Percentiles rank a stretch among this genome's conserved stretches.
phyloP scores from a whole-genome alignment of 2,329 filamentous ascomycete species.

The Talaromyces amestolkiae region DNA sequence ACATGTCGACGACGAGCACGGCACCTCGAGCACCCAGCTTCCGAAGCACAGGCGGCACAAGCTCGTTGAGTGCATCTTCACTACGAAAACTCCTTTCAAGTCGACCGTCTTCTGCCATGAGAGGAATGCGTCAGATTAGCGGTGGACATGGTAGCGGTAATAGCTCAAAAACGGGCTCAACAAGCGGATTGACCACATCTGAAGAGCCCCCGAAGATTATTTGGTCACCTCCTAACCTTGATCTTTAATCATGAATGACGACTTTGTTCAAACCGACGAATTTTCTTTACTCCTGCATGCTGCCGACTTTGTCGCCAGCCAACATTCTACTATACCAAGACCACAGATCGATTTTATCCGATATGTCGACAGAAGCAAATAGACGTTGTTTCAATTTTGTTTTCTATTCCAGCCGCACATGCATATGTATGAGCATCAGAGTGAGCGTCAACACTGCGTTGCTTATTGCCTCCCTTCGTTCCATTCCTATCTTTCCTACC shows the following conservation, averaged over 20 bases:
- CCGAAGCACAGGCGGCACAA: constrained; percentile 30
- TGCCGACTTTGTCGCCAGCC: neutral
- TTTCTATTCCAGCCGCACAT: neutral
- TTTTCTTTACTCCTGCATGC: constrained; percentile 4
- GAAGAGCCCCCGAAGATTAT: constrained; percentile 37
- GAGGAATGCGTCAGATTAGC: constrained; percentile 17
- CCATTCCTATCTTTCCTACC: neutral
- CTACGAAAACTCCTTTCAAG: constrained; percentile 36
- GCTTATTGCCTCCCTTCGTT: neutral
- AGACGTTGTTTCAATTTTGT: neutral
- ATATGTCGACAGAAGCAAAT: neutral
- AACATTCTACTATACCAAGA: neutral
- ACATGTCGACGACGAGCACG: constrained; percentile 32
- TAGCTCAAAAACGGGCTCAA: constrained; percentile 27
- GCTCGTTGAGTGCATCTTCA: constrained; percentile 35
- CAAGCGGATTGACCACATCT: constrained; percentile 29
- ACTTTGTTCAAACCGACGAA: neutral
- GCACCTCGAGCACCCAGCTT: constrained; percentile 31
- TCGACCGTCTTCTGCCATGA: constrained; percentile 24
- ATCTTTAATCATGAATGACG: constrained; percentile 24
- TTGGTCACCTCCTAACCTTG: constrained; percentile 39
- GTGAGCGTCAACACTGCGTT: neutral
- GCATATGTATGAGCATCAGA: neutral
- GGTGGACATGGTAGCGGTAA: constrained; percentile 25
- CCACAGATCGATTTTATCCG: neutral